Evolutionary conservation across 768 basidiomycete genomes (phyloP).

Genomic region (Leccinum incarnatum): DNA sequence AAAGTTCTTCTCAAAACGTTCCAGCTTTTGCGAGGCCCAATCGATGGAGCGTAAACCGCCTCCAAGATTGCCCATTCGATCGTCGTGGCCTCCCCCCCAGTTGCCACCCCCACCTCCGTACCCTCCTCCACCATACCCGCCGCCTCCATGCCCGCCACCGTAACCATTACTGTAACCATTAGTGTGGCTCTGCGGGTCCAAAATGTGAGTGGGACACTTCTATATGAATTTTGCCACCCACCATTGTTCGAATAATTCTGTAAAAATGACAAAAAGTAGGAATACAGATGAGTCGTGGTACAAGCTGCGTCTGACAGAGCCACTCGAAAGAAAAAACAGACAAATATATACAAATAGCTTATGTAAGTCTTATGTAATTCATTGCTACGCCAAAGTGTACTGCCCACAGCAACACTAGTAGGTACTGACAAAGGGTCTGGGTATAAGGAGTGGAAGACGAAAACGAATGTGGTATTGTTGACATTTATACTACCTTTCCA

Average conservation of each 20-base stretch:
- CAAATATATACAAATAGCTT: conserved; percentile 13
- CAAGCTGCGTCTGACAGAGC: conserved; percentile 13
- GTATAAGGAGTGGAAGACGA: conserved; percentile 11
- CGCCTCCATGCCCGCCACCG: conserved; percentile 31
- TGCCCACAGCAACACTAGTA: neutral
- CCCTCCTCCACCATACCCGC: conserved; percentile 30
- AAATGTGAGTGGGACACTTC: neutral
- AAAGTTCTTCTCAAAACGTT: conserved; percentile 97
- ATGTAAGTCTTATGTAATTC: conserved; percentile 5
- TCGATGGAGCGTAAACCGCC: conserved; percentile 80
- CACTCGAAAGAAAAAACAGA: conserved; percentile 16
- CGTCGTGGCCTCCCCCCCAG: conserved; percentile 43
- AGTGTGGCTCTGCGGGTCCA: conserved; percentile 24
- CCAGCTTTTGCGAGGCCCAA: conserved; percentile 72
- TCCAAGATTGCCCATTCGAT: conserved; percentile 81
- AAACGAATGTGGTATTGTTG: conserved; percentile 6
- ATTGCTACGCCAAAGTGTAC: neutral
- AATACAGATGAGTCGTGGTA: conserved; percentile 20
- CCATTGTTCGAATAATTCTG: conserved; percentile 19
- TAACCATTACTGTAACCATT: conserved; percentile 37
- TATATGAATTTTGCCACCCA: conserved; percentile 1
- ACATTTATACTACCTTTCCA: conserved; percentile 8
- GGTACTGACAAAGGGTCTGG: neutral
- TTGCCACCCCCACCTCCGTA: conserved; percentile 30
- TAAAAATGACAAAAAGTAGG: neutral